Evolutionary conservation across 805 yeast species (phyloP).

Genomic region (Metschnikowia bowlesiae): DNA sequence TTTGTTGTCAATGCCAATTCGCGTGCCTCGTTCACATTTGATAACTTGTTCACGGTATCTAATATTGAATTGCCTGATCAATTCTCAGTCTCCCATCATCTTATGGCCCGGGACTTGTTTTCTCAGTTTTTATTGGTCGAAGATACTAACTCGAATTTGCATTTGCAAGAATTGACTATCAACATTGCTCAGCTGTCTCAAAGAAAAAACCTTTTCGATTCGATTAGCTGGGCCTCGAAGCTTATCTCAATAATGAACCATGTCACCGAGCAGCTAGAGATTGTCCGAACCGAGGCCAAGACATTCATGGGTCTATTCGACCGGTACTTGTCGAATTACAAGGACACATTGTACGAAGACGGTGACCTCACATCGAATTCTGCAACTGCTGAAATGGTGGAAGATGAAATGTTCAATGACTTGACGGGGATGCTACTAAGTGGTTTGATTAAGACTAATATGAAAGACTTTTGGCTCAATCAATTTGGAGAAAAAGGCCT

Average conservation of each 20-base stretch:
- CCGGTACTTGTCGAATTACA: constrained; percentile 30
- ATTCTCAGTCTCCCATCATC: constrained; percentile 17
- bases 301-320: constrained; percentile 27
- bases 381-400: constrained; percentile 15
- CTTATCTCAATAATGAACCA: constrained; percentile 23
- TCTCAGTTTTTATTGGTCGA: constrained; percentile 24
- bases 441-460: constrained; percentile 46
- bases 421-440: constrained; percentile 49
- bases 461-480: constrained; percentile 58
- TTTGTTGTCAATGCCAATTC: constrained; percentile 21
- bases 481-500: constrained; percentile 65
- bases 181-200: constrained; percentile 2
- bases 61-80: constrained; percentile 20
- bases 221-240: constrained; percentile 24
- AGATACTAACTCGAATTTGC: constrained; percentile 7
- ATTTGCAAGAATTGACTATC: constrained; percentile 17
- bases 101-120: constrained; percentile 21
- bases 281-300: constrained; percentile 19
- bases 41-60: constrained; percentile 27
- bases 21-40: constrained; percentile 27
- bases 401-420: constrained; percentile 15
- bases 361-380: constrained; percentile 27
- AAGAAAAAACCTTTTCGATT: constrained; percentile 18
- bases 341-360: constrained; percentile 22
- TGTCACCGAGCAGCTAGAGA: constrained; percentile 19